phyloP scores from a whole-genome alignment of 116 monocot genomes.

The Zostera marina region DNA sequence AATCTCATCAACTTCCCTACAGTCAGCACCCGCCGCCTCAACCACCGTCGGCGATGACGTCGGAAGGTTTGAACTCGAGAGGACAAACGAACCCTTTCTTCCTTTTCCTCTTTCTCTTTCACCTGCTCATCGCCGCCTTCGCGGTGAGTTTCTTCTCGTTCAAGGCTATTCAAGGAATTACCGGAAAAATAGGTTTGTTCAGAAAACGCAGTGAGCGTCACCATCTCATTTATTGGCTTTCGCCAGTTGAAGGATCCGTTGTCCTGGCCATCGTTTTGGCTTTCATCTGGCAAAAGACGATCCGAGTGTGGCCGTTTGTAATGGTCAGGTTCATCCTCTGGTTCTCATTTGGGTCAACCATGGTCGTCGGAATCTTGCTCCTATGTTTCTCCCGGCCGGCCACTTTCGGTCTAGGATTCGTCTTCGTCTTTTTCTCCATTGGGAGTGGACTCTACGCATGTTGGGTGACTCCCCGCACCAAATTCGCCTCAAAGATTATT shows the following conservation, averaged over 20 bases:
- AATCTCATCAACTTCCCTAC: constrained; percentile 3
- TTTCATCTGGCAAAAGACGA: constrained; percentile 67
- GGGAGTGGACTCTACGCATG: constrained; percentile 70
- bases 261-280: constrained; percentile 55
- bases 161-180: constrained; percentile 37
- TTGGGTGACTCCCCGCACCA: constrained; percentile 51
- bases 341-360: constrained; percentile 48
- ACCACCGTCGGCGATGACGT: background rate
- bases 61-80: constrained; percentile 49
- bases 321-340: constrained; percentile 69
- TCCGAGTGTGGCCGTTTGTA: constrained; percentile 39
- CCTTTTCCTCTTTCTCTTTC: constrained; percentile 53
- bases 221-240: constrained; percentile 61
- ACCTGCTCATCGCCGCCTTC: constrained; percentile 24
- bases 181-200: constrained; percentile 9
- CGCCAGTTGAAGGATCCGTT: constrained; percentile 49
- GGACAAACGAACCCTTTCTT: constrained; percentile 63
- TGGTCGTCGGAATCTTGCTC: constrained; percentile 57
- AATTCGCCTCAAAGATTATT: constrained; percentile 51
- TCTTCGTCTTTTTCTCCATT: constrained; percentile 54
- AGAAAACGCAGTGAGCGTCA: constrained; percentile 19
- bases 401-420: constrained; percentile 35
- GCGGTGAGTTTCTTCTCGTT: constrained; percentile 49
- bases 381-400: constrained; percentile 65
- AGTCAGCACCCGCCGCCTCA: constrained; percentile 4